These are phyloP conservation scores for Neoscytalidium dimidiatum DNA, from an alignment of 2,329 filamentous ascomycete genomes.

Conservation along the genomic window DNA sequence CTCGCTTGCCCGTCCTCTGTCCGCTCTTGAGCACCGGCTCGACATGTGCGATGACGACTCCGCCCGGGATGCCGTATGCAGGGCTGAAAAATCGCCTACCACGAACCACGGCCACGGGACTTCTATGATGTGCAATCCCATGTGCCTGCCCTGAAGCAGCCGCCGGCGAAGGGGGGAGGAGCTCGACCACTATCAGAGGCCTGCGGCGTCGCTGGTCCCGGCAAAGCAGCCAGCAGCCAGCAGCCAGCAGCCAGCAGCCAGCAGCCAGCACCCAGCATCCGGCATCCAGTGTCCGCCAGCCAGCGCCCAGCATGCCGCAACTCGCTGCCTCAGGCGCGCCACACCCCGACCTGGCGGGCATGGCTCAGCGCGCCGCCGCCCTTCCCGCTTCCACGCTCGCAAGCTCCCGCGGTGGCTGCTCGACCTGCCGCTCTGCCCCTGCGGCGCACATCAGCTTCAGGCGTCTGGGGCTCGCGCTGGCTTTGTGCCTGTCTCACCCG, in stretches of 20 bases:
- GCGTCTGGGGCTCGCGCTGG: neutral
- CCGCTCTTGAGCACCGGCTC: neutral
- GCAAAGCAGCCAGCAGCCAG: too few species aligned
- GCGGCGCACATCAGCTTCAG: too few species aligned
- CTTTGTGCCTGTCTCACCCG: neutral
- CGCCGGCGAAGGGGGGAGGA: neutral
- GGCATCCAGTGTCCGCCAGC: too few species aligned
- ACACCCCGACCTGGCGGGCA: neutral
- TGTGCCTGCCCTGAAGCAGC: neutral
- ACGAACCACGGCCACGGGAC: neutral
- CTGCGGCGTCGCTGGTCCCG: neutral
- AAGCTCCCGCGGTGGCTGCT: neutral
- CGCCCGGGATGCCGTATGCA: constrained; percentile 2
- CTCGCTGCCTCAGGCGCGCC: neutral
- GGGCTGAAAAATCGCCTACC: constrained; percentile 4
- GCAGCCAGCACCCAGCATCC: too few species aligned
- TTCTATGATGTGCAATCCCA: neutral
- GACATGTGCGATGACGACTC: constrained; percentile 12
- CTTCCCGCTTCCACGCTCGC: neutral
- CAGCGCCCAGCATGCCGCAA: too few species aligned
- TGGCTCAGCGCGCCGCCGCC: too few species aligned
- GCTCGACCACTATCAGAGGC: neutral
- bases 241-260: too few species aligned
- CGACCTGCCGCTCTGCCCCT: too few species aligned
- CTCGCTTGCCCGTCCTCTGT: neutral